phyloP scores from a whole-genome alignment of 2,329 filamentous ascomycete species.

The Escovopsis sp. region DNA sequence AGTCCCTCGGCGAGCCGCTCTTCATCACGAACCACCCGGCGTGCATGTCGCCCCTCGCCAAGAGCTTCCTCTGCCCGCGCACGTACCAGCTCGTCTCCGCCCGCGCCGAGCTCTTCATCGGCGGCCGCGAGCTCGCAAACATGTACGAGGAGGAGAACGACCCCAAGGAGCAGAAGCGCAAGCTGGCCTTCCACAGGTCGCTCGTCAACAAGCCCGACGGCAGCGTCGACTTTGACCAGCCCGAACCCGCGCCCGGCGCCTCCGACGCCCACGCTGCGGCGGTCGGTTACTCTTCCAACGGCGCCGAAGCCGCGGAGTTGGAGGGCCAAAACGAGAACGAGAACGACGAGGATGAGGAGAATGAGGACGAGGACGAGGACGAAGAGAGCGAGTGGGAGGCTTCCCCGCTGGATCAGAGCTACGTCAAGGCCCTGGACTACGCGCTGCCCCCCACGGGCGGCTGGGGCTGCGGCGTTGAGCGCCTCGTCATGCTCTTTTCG shows the following conservation, averaged over 20 bases:
- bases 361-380: constrained; percentile 6
- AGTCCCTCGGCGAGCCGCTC: constrained; percentile 51
- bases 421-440: constrained; percentile 71
- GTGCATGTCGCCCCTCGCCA: constrained; percentile 80
- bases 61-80: constrained; percentile 59
- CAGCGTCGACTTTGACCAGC: constrained; percentile 14
- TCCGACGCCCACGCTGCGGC: constrained; percentile 18
- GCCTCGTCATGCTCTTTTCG: constrained; percentile 81
- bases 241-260: background rate
- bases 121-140: constrained; percentile 74
- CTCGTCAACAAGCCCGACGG: constrained; percentile 22
- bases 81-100: constrained; percentile 63
- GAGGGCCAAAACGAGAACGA: constrained; percentile 1
- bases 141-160: constrained; percentile 98
- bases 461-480: constrained; percentile 89
- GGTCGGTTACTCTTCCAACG: constrained; percentile 15
- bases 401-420: constrained; percentile 57
- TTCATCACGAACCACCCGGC: constrained; percentile 86
- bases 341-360: constrained; percentile 4
- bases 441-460: constrained; percentile 91
- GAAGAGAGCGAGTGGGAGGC: constrained; percentile 29
- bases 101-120: constrained; percentile 72
- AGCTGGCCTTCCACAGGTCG: constrained; percentile 49
- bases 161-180: constrained; percentile 69
- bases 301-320: too few species aligned